Percentiles rank a stretch among this genome's conserved stretches.
phyloP scores from a whole-genome alignment of 148 eudicot genomes.

The Rhododendron mucronatum region DNA sequence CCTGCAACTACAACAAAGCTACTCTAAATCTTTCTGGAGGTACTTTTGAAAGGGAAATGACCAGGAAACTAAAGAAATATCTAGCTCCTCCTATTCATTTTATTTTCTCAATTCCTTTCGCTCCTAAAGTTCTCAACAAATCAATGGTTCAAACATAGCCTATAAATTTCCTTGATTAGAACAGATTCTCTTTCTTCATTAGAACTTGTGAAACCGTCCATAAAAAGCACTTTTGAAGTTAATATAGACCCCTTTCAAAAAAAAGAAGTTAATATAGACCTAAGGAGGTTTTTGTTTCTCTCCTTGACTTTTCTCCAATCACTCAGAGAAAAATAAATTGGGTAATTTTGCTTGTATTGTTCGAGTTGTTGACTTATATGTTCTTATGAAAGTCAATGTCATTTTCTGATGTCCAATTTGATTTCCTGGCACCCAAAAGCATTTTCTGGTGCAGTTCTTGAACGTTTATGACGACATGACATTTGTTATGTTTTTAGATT shows the following conservation, averaged over 20 bases:
- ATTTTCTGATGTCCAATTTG: neutral
- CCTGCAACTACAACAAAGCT: neutral
- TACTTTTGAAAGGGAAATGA: neutral
- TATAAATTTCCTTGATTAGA: neutral
- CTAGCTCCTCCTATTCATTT: neutral
- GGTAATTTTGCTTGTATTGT: neutral
- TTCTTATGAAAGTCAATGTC: neutral
- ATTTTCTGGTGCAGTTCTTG: neutral
- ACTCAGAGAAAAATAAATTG: neutral
- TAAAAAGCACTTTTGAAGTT: neutral
- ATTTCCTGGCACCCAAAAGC: neutral
- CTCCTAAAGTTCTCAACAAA: neutral
- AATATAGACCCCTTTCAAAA: too few relatives aligned
- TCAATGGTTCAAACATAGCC: neutral
- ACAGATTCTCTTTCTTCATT: neutral
- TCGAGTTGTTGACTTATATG: neutral
- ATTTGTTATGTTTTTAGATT: constrained; percentile 39
- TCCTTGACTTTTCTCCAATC: neutral
- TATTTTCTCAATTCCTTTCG: neutral
- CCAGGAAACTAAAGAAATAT: neutral
- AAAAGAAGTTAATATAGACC: neutral
- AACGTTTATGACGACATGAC: neutral
- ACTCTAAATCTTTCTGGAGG: neutral
- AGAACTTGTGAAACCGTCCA: neutral
- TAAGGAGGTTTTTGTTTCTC: neutral